Evolutionary conservation across 805 yeast species (phyloP).

Genomic region (Saccharomycopsis selenospora): DNA sequence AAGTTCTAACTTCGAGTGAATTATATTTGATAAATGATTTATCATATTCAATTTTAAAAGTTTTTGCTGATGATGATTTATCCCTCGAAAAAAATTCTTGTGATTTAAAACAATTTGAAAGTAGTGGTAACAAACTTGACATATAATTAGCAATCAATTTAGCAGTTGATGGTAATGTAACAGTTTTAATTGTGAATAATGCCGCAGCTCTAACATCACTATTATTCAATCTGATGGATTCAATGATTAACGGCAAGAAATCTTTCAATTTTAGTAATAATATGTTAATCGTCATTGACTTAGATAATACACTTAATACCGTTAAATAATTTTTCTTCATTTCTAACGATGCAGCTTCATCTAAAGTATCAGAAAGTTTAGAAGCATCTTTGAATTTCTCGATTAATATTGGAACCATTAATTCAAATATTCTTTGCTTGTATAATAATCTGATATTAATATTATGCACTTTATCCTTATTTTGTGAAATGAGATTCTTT

Average conservation of each 20-base stretch:
- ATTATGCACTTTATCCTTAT: conserved; percentile 32
- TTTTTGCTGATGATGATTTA: not conserved
- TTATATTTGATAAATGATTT: conserved; percentile 27
- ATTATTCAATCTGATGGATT: conserved; percentile 46
- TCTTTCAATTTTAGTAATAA: conserved; percentile 55
- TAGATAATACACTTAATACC: conserved; percentile 60
- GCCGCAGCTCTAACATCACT: conserved; percentile 52
- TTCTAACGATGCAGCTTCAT: conserved; percentile 21
- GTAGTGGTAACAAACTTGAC: conserved; percentile 46
- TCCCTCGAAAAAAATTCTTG: conserved; percentile 17
- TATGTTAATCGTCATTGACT: conserved; percentile 54
- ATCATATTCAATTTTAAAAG: conserved; percentile 18
- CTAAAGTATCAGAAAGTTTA: not conserved
- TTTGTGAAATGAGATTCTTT: not conserved
- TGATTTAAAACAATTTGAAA: conserved; percentile 34
- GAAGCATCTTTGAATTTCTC: conserved; percentile 31
- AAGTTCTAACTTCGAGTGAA: conserved; percentile 44
- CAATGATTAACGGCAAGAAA: conserved; percentile 66
- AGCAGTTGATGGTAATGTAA: conserved; percentile 50
- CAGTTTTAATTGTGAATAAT: conserved; percentile 44
- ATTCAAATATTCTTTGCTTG: conserved; percentile 72
- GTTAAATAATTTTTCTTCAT: conserved; percentile 49
- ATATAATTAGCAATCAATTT: conserved; percentile 47
- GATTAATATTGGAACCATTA: conserved; percentile 50
- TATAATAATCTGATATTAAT: conserved; percentile 60